Evolutionary conservation across 495 filamentous ascomycete genomes (phyloP).

Genomic region (Aspergillus coremiiformis): DNA sequence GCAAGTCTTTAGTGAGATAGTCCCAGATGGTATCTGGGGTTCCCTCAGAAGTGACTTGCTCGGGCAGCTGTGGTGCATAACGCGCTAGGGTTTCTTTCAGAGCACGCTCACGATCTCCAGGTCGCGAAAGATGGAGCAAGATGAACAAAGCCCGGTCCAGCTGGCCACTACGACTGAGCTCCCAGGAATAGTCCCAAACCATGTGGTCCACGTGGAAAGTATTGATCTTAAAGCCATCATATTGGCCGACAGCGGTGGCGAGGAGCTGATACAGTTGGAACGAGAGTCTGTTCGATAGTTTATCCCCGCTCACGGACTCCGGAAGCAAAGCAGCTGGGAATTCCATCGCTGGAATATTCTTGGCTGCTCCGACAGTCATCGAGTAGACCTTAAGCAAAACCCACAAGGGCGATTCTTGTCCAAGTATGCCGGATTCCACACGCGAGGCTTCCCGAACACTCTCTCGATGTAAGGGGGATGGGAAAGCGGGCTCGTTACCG

Average conservation of each 20-base stretch:
- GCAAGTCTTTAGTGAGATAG: conserved; percentile 50
- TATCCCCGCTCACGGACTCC: conserved; percentile 54
- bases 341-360: conserved; percentile 15
- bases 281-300: conserved; percentile 63
- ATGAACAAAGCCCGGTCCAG: conserved; percentile 67
- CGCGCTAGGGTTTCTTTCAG: conserved; percentile 64
- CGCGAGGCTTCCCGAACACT: conserved; percentile 44
- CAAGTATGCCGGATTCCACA: conserved; percentile 35
- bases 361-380: conserved; percentile 26
- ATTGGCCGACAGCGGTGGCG: conserved; percentile 45
- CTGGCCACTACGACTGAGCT: conserved; percentile 59
- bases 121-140: conserved; percentile 64
- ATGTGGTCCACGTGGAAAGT: conserved; percentile 51
- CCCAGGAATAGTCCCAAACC: conserved; percentile 61
- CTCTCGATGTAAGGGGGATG: conserved; percentile 54
- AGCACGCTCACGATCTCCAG: conserved; percentile 53
- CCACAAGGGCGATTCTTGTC: conserved; percentile 74
- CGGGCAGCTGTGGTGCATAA: conserved; percentile 35
- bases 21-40: conserved; percentile 40
- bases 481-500: conserved; percentile 51
- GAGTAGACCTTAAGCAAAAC: conserved; percentile 75
- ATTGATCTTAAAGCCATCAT: conserved; percentile 30
- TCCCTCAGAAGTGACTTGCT: conserved; percentile 51
- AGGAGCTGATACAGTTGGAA: conserved; percentile 70
- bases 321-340: conserved; percentile 35